These are phyloP conservation scores for Colletotrichum abscissum DNA, from an alignment of 2,329 filamentous ascomycete species.

Conservation along the genomic window DNA sequence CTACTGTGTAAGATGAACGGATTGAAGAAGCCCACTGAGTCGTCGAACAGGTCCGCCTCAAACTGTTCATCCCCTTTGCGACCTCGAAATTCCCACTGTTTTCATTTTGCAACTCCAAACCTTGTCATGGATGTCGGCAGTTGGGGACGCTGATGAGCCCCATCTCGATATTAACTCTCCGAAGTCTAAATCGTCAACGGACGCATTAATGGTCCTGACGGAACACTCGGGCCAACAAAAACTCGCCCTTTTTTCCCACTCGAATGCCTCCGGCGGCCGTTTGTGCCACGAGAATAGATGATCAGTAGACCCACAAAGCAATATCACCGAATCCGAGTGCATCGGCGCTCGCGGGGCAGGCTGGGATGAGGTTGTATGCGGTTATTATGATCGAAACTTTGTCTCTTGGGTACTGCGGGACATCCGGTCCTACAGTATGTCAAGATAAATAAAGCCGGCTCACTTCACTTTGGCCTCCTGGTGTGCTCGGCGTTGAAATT, in stretches of 20 bases:
- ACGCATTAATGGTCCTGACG: background rate
- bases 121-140: constrained; percentile 19
- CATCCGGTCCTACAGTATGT: background rate
- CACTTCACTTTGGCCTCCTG: background rate
- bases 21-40: background rate
- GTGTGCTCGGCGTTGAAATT: background rate
- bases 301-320: constrained; percentile 3
- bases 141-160: constrained; percentile 3
- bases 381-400: background rate
- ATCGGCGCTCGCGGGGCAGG: background rate
- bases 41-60: constrained; percentile 5
- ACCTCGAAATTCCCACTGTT: background rate
- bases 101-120: constrained; percentile 11
- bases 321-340: background rate
- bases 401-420: background rate
- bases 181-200: constrained; percentile 16
- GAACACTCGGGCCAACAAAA: constrained; percentile 12
- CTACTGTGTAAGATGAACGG: background rate
- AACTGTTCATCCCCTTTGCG: constrained; percentile 13
- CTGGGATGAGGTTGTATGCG: constrained; percentile 3
- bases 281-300: background rate
- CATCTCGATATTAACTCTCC: constrained; percentile 17
- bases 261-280: background rate
- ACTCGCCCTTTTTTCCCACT: background rate
- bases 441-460: constrained; percentile 13